A percentile compares a stretch with the other conserved stretches of the same genome.
Conservation (phyloP, 2,329 filamentous ascomycete species). For the Aotearoamyces nothofagi region DNA sequence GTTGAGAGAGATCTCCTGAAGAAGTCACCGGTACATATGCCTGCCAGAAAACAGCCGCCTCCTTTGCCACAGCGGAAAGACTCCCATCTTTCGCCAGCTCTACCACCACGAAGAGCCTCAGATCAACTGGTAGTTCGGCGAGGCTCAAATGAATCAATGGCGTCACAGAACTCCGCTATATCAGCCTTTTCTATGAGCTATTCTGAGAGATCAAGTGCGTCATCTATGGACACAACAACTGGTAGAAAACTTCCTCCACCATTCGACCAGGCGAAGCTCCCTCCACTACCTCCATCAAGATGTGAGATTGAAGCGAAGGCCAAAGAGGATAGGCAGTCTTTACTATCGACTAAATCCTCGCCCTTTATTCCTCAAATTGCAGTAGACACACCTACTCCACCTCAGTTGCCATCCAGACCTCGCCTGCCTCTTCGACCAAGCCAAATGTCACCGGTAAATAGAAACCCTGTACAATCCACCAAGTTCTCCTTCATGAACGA, state of each 20-base stretch:
- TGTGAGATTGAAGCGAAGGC: constrained; percentile 33
- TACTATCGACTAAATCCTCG: constrained; percentile 24
- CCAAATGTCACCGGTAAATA: constrained; percentile 7
- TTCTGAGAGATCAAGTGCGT: constrained; percentile 30
- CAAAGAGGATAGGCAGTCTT: constrained; percentile 20
- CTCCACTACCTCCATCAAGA: constrained; percentile 38
- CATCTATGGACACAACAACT: constrained; percentile 22
- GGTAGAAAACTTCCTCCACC: constrained; percentile 38
- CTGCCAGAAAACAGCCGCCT: constrained; percentile 10
- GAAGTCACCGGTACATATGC: constrained; percentile 5
- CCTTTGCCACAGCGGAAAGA: constrained; percentile 17
- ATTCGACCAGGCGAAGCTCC: constrained; percentile 39
- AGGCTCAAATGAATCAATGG: constrained; percentile 41
- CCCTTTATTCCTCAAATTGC: constrained; percentile 20
- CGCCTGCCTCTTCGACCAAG: constrained; percentile 19
- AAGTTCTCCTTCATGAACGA: too few species aligned
- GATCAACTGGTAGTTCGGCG: constrained; percentile 25
- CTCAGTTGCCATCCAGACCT: constrained; percentile 15
- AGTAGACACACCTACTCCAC: constrained; percentile 2
- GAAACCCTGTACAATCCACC: too few species aligned
- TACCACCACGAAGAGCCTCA: constrained; percentile 34
- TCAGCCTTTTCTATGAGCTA: constrained; percentile 34
- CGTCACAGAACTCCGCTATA: constrained; percentile 36
- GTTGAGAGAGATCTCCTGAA: constrained; percentile 11
- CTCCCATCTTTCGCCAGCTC: constrained; percentile 27